A percentile compares a stretch with the other conserved stretches of the same genome.
Conservation (phyloP, 257 asterid species). For the Prunella vulgaris region DNA sequence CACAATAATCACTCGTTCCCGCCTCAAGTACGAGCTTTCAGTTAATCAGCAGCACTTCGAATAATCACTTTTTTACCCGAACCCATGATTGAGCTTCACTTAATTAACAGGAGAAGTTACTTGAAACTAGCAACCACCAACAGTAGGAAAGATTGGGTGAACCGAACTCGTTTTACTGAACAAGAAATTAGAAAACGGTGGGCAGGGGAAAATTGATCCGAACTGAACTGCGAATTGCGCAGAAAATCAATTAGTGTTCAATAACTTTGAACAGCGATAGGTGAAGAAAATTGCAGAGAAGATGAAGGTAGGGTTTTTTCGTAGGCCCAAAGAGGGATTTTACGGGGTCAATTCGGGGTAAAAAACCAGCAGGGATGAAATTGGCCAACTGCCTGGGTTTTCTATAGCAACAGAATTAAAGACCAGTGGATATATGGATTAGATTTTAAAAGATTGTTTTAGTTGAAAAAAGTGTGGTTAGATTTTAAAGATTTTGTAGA, state of each 20-base stretch:
- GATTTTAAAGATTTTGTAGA: too few species aligned
- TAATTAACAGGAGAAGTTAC: not conserved
- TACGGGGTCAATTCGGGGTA: not conserved
- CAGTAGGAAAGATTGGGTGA: not conserved
- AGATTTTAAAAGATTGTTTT: too few species aligned
- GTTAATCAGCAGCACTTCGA: not conserved
- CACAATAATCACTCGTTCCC: not conserved
- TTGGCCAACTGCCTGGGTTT: not conserved
- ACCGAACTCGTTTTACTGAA: not conserved
- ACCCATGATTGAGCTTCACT: not conserved
- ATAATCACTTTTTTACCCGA: not conserved
- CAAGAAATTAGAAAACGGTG: not conserved
- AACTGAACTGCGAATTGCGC: not conserved
- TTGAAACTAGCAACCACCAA: too few species aligned
- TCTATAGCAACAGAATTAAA: too few species aligned
- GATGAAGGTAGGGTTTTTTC: constrained; percentile 18
- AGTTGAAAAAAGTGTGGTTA: too few species aligned
- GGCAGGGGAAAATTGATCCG: not conserved
- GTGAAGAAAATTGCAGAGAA: not conserved
- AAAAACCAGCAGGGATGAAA: not conserved
- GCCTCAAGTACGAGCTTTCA: not conserved
- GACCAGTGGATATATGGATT: too few species aligned
- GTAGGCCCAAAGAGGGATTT: not conserved
- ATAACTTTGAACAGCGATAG: not conserved
- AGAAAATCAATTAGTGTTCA: not conserved